Base-by-base conservation (phyloP, 2,329 filamentous ascomycete species). In the Seiridium unicorne region DNA sequence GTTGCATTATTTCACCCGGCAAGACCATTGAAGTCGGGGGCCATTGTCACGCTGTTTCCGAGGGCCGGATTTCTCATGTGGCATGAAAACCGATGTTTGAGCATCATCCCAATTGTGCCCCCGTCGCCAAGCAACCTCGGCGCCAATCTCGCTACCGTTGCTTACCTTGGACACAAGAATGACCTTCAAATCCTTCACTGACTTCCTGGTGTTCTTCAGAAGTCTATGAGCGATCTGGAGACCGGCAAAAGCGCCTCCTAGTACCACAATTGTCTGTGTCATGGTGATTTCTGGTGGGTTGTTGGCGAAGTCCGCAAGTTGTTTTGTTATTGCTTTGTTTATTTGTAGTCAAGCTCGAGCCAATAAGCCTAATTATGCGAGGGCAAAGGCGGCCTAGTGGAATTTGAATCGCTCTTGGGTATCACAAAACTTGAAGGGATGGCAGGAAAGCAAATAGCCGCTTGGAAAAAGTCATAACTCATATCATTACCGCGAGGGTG, bases 81-180 rank as follows among this genome's bases (percentile, higher is more conserved):
- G 18, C 18, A 26, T 26, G 18, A 26, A 26, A 26, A 26, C 18
- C 1, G 18, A 26, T 26, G 18, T 26, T 26, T 26, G 18, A 26
- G 18, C 18, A 26, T 26, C 18, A 26, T 26, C 40, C 40, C 8
- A 44, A n/a, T n/a, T 9, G 2, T n/a, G 40, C n/a, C 40, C 3
- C 40, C 40, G n/a, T 9, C 8, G 9, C 40, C 40, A 44, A 8
- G 40, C 40, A 9, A 8, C 40, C 40, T n/a, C 40, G 40, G 40
- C 40, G 40, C 40, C n/a, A 9, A 44, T 9, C 40, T 26, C 46
- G 53, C 51, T 48, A 53, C 7, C 18, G 18, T 32, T n/a, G 42
- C 66, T 66, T 72, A 84, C 83, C 76, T 84, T 83, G 57, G 82
- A 82, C 49, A 86, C 77, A 13, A 86, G 76, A 51, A 86, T 75